Conservation (phyloP, 352 stramenopile species). For the Globisporangium abappressorium region DNA sequence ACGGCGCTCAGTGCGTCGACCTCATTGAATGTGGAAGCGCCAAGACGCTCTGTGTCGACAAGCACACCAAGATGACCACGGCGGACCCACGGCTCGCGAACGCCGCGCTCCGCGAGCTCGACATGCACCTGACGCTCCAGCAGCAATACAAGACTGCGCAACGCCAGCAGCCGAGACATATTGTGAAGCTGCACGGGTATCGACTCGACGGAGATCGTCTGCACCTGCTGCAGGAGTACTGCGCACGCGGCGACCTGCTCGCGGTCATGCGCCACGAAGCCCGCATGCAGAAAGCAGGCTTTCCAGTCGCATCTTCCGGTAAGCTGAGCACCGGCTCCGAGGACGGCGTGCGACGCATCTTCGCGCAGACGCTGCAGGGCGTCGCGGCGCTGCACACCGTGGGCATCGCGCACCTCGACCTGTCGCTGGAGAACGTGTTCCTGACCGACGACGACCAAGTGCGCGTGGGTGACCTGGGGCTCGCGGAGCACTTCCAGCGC, state of each 20-base stretch:
- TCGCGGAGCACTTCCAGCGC: slow-evolving; percentile 49
- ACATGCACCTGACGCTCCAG: slow-evolving; percentile 54
- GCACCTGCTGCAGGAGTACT: slow-evolving; percentile 69
- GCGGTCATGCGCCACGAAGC: slow-evolving; percentile 45
- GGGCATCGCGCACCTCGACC: slow-evolving; percentile 90
- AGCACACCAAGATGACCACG: slow-evolving; percentile 50
- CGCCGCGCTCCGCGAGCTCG: slow-evolving; percentile 60
- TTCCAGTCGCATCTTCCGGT: slow-evolving; percentile 20
- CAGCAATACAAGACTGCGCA: slow-evolving; percentile 10
- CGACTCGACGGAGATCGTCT: slow-evolving; percentile 49
- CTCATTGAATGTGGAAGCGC: slow-evolving; percentile 37
- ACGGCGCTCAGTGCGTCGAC: slow-evolving; percentile 50
- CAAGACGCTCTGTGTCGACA: slow-evolving; percentile 45
- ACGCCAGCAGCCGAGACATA: slow-evolving; percentile 18
- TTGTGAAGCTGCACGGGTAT: slow-evolving; percentile 53
- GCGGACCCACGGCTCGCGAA: slow-evolving; percentile 20
- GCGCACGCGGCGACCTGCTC: slow-evolving; percentile 57
- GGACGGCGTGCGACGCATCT: slow-evolving; percentile 34
- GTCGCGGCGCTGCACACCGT: slow-evolving; percentile 82
- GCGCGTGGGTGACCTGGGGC: slow-evolving; percentile 90
- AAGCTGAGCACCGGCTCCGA: slow-evolving; percentile 39
- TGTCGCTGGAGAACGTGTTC: slow-evolving; percentile 95
- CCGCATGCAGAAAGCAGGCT: slow-evolving; percentile 38
- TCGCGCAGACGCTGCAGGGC: slow-evolving; percentile 77
- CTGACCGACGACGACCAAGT: slow-evolving; percentile 78